phyloP scores from a whole-genome alignment of 768 basidiomycete species.

The Holtermannia corniformis region DNA sequence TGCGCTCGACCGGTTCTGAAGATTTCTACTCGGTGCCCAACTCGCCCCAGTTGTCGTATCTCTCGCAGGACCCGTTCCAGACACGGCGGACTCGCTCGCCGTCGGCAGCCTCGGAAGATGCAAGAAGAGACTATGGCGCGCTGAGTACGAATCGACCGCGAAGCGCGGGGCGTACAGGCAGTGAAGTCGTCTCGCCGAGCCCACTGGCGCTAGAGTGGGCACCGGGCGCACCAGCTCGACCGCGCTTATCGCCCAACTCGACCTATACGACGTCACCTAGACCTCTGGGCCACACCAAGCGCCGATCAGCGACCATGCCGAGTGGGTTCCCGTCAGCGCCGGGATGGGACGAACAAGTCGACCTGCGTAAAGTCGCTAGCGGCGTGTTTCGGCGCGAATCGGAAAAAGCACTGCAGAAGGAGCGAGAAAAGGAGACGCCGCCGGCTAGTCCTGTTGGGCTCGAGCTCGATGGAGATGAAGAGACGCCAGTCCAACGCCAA shows the following conservation, averaged over 20 bases:
- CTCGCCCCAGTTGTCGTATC: not conserved
- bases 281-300: constrained; percentile 8
- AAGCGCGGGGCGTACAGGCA: constrained; percentile 16
- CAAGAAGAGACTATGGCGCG: not conserved
- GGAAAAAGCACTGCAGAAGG: constrained; percentile 1
- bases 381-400: constrained; percentile 10
- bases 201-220: constrained; percentile 37
- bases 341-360: constrained; percentile 20
- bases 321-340: constrained; percentile 2
- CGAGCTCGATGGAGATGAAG: constrained; percentile 1
- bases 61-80: not conserved
- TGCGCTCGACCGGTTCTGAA: not conserved
- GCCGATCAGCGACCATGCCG: constrained; percentile 32
- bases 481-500: not conserved
- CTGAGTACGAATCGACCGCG: not conserved
- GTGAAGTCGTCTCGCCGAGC: constrained; percentile 33
- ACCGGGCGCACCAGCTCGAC: constrained; percentile 16
- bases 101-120: not conserved
- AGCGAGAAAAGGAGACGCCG: not conserved
- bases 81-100: not conserved
- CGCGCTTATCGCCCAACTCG: not conserved
- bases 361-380: constrained; percentile 15
- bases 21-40: not conserved
- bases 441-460: constrained; percentile 6
- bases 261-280: not conserved